Evolutionary conservation across 176 grass and related monocot genomes (phyloP).

Genomic region (Rhynchospora breviuscula): DNA sequence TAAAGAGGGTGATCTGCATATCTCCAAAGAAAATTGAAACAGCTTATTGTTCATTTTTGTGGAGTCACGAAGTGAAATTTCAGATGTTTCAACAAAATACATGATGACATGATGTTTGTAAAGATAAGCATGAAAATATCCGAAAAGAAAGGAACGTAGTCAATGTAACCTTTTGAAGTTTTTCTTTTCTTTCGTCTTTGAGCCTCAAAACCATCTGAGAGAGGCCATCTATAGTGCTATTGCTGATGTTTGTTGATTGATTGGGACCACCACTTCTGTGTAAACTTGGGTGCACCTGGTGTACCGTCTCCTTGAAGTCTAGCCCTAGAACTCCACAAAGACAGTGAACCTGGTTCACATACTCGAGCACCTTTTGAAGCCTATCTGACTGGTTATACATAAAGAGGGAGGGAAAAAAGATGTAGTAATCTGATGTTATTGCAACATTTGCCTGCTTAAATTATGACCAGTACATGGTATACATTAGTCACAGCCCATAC

Average conservation of each 20-base stretch:
- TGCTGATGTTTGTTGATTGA: slow-evolving; percentile 76
- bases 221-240: slow-evolving; percentile 69
- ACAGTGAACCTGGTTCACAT: slow-evolving; percentile 83
- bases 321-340: slow-evolving; percentile 77
- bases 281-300: slow-evolving; percentile 87
- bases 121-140: background rate
- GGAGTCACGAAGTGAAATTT: background rate
- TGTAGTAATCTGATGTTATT: background rate
- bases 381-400: slow-evolving; percentile 65
- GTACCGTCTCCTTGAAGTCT: slow-evolving; percentile 68
- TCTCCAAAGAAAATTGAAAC: background rate
- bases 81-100: background rate
- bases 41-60: background rate
- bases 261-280: slow-evolving; percentile 48
- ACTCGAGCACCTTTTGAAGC: slow-evolving; percentile 76
- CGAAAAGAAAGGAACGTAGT: background rate
- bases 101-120: background rate
- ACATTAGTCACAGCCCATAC: background rate
- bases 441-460: background rate
- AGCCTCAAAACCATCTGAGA: slow-evolving; percentile 53
- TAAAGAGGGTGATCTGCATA: background rate
- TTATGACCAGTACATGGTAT: background rate
- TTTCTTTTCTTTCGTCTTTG: slow-evolving; percentile 61
- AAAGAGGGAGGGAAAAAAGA: background rate
- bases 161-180: slow-evolving; percentile 61